phyloP scores from a whole-genome alignment of 163 green algal genomes.

The Coccomyxa subellipsoidea region DNA sequence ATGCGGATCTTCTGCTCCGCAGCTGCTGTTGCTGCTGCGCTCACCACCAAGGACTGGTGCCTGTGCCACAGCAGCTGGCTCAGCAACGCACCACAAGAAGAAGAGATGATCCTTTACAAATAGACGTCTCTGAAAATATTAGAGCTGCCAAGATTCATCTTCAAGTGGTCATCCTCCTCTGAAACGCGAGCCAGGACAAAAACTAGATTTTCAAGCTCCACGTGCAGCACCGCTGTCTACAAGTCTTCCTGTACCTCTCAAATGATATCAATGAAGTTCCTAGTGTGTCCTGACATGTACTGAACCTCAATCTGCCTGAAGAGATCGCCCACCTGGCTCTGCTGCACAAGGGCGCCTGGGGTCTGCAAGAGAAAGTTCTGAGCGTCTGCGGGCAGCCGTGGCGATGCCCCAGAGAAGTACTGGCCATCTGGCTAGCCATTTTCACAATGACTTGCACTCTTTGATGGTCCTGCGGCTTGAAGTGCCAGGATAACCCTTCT shows the following conservation, averaged over 20 bases:
- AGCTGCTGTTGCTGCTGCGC: constrained; percentile 24
- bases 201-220: no score
- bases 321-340: background rate
- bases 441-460: background rate
- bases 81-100: no score
- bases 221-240: no score
- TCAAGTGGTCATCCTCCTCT: no score
- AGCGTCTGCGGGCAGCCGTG: background rate
- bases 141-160: no score
- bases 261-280: no score
- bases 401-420: background rate
- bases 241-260: no score
- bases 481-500: background rate
- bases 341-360: background rate
- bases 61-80: background rate
- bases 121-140: no score
- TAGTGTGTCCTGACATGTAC: background rate
- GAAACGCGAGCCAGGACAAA: no score
- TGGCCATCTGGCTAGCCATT: constrained; percentile 3
- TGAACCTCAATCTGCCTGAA: background rate
- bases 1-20: constrained; percentile 74
- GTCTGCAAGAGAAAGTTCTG: constrained; percentile 3
- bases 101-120: no score
- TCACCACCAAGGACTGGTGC: constrained; percentile 1
- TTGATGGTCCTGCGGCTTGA: background rate